Percentiles rank a stretch among this genome's conserved stretches.
These are phyloP conservation scores for Drosera spatulata DNA, from an alignment of 179 eudicot species.

Conservation along the genomic window DNA sequence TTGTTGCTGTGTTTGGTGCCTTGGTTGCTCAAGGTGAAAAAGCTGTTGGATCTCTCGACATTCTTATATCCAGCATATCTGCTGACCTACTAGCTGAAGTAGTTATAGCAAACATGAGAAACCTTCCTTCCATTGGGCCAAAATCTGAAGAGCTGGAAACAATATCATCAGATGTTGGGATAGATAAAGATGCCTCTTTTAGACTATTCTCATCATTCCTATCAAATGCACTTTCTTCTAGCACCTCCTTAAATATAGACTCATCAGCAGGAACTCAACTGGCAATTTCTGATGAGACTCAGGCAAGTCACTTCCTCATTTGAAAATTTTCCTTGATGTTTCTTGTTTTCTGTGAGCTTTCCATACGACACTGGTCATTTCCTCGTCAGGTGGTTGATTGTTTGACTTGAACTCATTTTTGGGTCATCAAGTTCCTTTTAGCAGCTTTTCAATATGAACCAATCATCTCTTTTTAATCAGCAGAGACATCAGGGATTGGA, in stretches of 20 bases:
- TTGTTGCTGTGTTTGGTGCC: slow-evolving; percentile 71
- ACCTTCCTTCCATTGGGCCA: slow-evolving; percentile 58
- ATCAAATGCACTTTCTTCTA: slow-evolving; percentile 30
- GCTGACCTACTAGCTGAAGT: slow-evolving; percentile 89
- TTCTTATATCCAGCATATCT: slow-evolving; percentile 82
- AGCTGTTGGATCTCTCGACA: slow-evolving; percentile 63
- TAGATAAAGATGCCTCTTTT: slow-evolving; percentile 35
- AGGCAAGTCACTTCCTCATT: slow-evolving; percentile 26
- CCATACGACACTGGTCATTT: not conserved
- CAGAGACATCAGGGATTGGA: slow-evolving; percentile 29
- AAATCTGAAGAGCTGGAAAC: slow-evolving; percentile 41
- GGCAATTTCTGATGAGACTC: slow-evolving; percentile 26
- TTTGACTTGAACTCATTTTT: not conserved
- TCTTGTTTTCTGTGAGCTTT: not conserved
- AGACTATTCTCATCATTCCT: slow-evolving; percentile 52
- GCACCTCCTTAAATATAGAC: slow-evolving; percentile 24
- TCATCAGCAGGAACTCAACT: slow-evolving; percentile 22
- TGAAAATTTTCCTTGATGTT: not conserved
- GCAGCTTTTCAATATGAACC: not conserved
- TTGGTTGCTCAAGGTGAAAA: slow-evolving; percentile 93
- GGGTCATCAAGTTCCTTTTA: not conserved
- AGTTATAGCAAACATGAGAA: slow-evolving; percentile 70
- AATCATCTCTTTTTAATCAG: slow-evolving; percentile 12
- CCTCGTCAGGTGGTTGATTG: not conserved
- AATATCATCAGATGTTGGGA: slow-evolving; percentile 11